Percentiles rank a stretch among this genome's conserved stretches.
These are phyloP conservation scores for Eutrema japonicum DNA, from an alignment of 345 rosid species.

Conservation along the genomic window DNA sequence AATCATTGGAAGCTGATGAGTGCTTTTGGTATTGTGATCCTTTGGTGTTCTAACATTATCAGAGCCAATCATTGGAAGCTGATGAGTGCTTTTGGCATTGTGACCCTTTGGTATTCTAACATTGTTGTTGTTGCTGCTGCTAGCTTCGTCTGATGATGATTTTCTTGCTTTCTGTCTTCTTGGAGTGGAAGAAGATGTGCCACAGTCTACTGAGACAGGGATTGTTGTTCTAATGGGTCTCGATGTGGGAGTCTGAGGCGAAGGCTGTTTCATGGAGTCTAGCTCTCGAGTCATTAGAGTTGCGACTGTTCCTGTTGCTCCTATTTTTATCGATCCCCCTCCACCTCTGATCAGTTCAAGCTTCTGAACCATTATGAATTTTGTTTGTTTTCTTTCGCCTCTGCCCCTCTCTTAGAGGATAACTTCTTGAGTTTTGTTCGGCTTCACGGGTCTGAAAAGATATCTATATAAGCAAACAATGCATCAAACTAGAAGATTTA, in stretches of 20 bases:
- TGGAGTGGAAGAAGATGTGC: conserved; percentile 52
- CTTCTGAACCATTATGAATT: conserved; percentile 64
- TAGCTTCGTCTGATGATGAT: conserved; percentile 72
- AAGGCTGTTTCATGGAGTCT: conserved; percentile 58
- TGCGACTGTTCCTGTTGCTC: conserved; percentile 83
- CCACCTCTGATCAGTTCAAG: conserved; percentile 78
- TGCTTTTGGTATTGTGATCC: conserved; percentile 45
- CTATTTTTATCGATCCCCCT: conserved; percentile 87
- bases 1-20: conserved; percentile 64
- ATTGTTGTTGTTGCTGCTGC: conserved; percentile 51
- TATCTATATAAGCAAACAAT: conserved; percentile 10
- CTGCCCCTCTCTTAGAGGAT: conserved; percentile 12
- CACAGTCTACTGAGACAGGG: conserved; percentile 60
- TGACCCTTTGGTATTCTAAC: conserved; percentile 56
- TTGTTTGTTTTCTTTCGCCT: conserved; percentile 25
- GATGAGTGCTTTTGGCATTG: conserved; percentile 45
- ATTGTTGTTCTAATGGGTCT: conserved; percentile 49
- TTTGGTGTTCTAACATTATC: conserved; percentile 54
- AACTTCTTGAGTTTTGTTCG: conserved; percentile 24
- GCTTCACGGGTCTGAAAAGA: conserved; percentile 17
- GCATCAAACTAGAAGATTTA: not conserved
- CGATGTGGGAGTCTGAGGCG: conserved; percentile 51
- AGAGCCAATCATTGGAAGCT: conserved; percentile 66
- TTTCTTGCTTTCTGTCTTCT: conserved; percentile 63
- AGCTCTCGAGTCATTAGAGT: conserved; percentile 84